phyloP scores from a whole-genome alignment of 345 rosid genomes.

The Eucalyptus grandis region DNA sequence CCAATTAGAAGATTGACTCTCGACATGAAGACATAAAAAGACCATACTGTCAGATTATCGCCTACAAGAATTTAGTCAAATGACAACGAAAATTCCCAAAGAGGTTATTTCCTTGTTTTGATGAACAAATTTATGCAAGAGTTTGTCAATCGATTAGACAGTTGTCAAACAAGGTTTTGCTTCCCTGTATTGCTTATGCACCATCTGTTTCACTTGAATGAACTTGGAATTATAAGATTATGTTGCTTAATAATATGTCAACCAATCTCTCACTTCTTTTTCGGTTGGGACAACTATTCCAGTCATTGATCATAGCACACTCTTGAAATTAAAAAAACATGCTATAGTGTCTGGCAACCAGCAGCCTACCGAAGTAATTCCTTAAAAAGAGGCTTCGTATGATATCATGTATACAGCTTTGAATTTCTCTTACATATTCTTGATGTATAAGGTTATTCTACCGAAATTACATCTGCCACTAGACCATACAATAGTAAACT shows the following conservation, averaged over 20 bases:
- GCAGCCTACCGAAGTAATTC: neutral
- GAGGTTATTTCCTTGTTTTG: neutral
- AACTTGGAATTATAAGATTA: neutral
- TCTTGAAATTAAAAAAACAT: neutral
- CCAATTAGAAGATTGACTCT: constrained; percentile 52
- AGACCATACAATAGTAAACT: neutral
- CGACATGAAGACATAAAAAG: neutral
- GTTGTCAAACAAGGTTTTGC: neutral
- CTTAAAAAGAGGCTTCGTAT: neutral
- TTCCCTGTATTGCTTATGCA: neutral
- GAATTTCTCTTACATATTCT: neutral
- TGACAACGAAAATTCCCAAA: neutral
- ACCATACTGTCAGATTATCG: neutral
- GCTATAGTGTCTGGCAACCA: neutral
- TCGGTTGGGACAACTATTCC: neutral
- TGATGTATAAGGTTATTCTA: neutral
- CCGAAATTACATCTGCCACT: neutral
- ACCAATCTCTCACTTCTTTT: neutral
- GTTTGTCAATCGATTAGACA: neutral
- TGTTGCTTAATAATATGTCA: neutral
- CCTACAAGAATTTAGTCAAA: neutral
- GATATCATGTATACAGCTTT: neutral
- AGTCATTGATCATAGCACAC: neutral
- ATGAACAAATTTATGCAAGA: neutral
- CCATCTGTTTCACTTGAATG: neutral